phyloP scores from a whole-genome alignment of 2,329 filamentous ascomycete species.

The Neopestalotiopsis sp. region DNA sequence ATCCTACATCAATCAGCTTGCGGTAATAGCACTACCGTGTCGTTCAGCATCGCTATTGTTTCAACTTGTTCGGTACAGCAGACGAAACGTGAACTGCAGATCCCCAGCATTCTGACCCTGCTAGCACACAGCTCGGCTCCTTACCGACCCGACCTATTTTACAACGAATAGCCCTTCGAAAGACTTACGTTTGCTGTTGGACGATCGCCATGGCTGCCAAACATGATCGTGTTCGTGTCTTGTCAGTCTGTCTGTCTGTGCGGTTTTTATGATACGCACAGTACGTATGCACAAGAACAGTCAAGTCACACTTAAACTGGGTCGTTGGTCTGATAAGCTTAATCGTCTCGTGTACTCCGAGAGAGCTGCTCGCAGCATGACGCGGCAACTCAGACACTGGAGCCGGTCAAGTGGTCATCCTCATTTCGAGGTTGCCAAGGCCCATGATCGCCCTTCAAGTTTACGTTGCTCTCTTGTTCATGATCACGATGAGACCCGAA shows the following conservation, averaged over 20 bases:
- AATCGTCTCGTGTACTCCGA: constrained; percentile 9
- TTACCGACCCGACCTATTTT: not conserved
- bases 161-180: not conserved
- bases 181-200: not conserved
- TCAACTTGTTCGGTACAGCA: no score
- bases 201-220: not conserved
- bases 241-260: not conserved
- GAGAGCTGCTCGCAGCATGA: not conserved
- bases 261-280: not conserved
- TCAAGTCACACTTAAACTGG: no score
- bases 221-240: not conserved
- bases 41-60: no score
- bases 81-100: no score
- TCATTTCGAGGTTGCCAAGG: constrained; percentile 3
- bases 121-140: not conserved
- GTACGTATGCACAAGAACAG: no score
- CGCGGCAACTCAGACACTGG: constrained; percentile 8
- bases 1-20: no score
- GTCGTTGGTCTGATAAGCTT: constrained; percentile 15
- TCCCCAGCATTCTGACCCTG: no score
- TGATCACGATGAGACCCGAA: not conserved
- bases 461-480: not conserved
- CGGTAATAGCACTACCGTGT: no score
- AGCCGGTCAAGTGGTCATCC: not conserved
- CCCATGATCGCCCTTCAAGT: not conserved